phyloP scores from a whole-genome alignment of 768 basidiomycete genomes.

The Termitomyces sp. region DNA sequence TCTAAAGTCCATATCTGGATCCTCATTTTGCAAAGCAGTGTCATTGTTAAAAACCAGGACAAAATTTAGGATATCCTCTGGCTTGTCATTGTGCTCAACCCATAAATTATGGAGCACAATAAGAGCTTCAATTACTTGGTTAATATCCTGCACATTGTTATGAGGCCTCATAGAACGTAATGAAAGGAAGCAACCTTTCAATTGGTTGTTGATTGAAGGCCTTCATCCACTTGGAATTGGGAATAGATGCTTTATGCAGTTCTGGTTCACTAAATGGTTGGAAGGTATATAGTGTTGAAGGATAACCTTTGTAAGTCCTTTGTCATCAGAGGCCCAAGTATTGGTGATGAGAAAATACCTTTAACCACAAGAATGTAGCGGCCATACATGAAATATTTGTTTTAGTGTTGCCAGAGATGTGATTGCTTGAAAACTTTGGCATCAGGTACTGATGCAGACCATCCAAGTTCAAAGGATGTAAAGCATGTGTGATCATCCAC shows the following conservation, averaged over 20 bases:
- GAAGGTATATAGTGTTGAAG: background rate
- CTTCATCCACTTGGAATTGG: background rate
- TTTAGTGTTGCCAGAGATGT: background rate
- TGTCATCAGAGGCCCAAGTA: too few relatives aligned
- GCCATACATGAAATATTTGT: background rate
- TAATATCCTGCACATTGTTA: slow-evolving; percentile 15
- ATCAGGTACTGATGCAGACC: background rate
- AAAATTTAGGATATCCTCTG: slow-evolving; percentile 7
- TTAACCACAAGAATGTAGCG: background rate
- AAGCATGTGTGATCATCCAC: background rate
- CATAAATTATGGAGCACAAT: slow-evolving; percentile 23
- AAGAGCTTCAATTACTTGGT: slow-evolving; percentile 17
- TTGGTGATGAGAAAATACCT: background rate
- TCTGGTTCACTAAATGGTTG: background rate
- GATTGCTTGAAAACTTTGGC: slow-evolving; percentile 1
- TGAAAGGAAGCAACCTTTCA: slow-evolving; percentile 25
- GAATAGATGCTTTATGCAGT: background rate
- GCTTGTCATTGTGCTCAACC: slow-evolving; percentile 15
- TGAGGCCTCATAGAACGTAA: slow-evolving; percentile 15
- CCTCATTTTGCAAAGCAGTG: too few relatives aligned
- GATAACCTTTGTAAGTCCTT: background rate
- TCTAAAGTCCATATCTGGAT: too few relatives aligned
- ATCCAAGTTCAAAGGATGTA: background rate
- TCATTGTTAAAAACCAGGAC: too few relatives aligned
- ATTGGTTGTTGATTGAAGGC: slow-evolving; percentile 3